Evolutionary conservation across 1,284 basidiomycete genomes (phyloP).

Genomic region (Paramarasmius palmivorus): DNA sequence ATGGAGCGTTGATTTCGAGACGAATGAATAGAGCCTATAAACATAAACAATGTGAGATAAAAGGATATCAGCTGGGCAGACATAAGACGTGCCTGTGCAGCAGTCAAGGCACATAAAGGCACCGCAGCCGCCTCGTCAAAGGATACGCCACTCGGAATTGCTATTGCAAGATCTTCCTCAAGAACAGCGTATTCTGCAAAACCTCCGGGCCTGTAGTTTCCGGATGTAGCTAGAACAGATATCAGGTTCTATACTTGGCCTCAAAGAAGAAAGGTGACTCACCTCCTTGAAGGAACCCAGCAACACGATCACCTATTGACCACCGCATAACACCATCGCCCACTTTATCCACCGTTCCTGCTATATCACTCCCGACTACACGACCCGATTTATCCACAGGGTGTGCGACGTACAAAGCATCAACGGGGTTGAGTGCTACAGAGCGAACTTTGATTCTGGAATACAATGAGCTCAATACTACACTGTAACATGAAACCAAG

Average conservation of each 20-base stretch:
- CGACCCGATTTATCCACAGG: slow-evolving; percentile 28
- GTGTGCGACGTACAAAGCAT: slow-evolving; percentile 27
- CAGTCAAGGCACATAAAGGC: slow-evolving; percentile 31
- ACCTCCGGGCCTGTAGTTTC: slow-evolving; percentile 30
- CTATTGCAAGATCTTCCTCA: slow-evolving; percentile 31
- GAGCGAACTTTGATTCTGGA: slow-evolving; percentile 29
- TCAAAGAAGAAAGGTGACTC: not conserved
- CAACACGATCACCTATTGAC: slow-evolving; percentile 29
- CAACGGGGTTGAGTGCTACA: slow-evolving; percentile 31
- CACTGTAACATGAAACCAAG: too few relatives aligned
- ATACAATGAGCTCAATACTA: too few relatives aligned
- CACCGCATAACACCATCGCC: slow-evolving; percentile 26
- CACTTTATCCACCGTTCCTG: slow-evolving; percentile 30
- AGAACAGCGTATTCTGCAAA: slow-evolving; percentile 35
- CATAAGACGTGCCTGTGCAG: slow-evolving; percentile 27
- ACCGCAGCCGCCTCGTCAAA: slow-evolving; percentile 33
- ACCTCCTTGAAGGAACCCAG: slow-evolving; percentile 34
- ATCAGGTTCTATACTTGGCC: not conserved
- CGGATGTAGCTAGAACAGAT: slow-evolving; percentile 27
- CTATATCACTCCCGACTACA: slow-evolving; percentile 32
- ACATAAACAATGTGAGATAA: not conserved
- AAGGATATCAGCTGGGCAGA: too few relatives aligned
- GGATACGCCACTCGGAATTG: slow-evolving; percentile 23
- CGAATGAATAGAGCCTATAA: slow-evolving; percentile 5
- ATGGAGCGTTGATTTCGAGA: not conserved